Evolutionary conservation across 345 rosid genomes (phyloP).

Genomic region (Murraya koenigii): DNA sequence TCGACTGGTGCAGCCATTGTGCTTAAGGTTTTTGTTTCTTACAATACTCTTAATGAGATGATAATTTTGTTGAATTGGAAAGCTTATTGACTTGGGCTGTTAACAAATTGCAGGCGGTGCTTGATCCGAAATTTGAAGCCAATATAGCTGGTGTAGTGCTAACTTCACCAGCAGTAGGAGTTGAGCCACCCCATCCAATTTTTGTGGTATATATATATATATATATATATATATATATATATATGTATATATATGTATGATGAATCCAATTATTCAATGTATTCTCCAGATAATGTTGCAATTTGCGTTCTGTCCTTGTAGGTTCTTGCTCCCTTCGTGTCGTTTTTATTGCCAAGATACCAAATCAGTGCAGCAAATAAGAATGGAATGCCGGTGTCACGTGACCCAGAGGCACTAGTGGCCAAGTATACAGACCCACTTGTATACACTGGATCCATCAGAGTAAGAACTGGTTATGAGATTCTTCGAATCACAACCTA

Average conservation of each 20-base stretch:
- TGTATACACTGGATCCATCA: slow-evolving; percentile 79
- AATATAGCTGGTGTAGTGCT: slow-evolving; percentile 63
- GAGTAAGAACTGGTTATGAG: slow-evolving; percentile 91
- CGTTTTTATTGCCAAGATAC: slow-evolving; percentile 64
- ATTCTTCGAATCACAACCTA: slow-evolving; percentile 65
- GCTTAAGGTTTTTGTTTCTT: slow-evolving; percentile 45
- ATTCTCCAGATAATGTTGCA: too few species aligned
- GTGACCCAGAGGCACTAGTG: slow-evolving; percentile 75
- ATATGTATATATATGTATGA: too few species aligned
- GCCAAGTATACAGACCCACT: slow-evolving; percentile 91
- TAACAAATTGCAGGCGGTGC: slow-evolving; percentile 48
- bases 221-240: background rate
- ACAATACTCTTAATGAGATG: too few species aligned
- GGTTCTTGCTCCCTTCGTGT: slow-evolving; percentile 79
- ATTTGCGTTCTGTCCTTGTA: slow-evolving; percentile 7
- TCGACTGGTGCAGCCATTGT: slow-evolving; percentile 92
- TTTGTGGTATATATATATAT: slow-evolving; percentile 35
- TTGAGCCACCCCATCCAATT: slow-evolving; percentile 91
- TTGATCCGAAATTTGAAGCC: slow-evolving; percentile 60
- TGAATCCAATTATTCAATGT: too few species aligned
- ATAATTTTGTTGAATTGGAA: background rate
- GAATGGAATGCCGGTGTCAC: slow-evolving; percentile 81
- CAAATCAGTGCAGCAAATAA: slow-evolving; percentile 83
- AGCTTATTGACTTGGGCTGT: background rate
- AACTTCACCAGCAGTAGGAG: slow-evolving; percentile 97